Evolutionary conservation across 192 early-diverging fungal species (phyloP), one percentile per base, ranked within the genome.

Genomic region (Radiomyces spectabilis): DNA sequence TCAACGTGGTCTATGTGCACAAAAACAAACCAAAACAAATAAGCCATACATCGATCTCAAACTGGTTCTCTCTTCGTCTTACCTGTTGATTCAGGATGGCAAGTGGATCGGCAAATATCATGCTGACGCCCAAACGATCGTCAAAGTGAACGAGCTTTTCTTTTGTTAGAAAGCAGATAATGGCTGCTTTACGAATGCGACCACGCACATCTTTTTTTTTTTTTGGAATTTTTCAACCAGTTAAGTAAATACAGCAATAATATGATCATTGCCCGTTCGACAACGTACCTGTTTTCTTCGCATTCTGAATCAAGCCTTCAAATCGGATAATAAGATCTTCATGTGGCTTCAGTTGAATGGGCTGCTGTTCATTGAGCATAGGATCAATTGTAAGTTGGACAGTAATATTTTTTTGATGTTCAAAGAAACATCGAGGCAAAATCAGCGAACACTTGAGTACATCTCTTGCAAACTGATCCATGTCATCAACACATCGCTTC

Each of bases 41-140:
- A 26, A 27, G 9, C 31, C 9, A 15, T 33, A 12, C 13, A 3
- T 7, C 26, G 2, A 27, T 9, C 10, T 8, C 16, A 9, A 13
- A 27, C 15, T 15, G 16, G 1, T 15, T 18, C 21, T 24, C 10
- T 39, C 58, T 8, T 41, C 41, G 26, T n/a, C 34, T 21, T 13
- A 27, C 49, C 15, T 51, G 16, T 1, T 51, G 40, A 5, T 40
- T 40, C 21, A 60, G 27, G 4, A 35, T 33, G 26, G 42, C 40
- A 24, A 60, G 39, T 32, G 58, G 58, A 45, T 60, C 40, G 2
- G 49, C 49, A 33, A 51, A 60, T 24, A 60, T 60, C 58, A 60
- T 60, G 19, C 26, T n/a, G 6, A 52, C 58, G 12, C 50, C 49
- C 27, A 60, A 22, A 26, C 50, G 29, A 52, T 60, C 58, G 10